Evolutionary conservation across 805 yeast genomes (phyloP), one percentile per base, ranked within the genome.

Genomic region (Sugiyamaella qingdaonensis): DNA sequence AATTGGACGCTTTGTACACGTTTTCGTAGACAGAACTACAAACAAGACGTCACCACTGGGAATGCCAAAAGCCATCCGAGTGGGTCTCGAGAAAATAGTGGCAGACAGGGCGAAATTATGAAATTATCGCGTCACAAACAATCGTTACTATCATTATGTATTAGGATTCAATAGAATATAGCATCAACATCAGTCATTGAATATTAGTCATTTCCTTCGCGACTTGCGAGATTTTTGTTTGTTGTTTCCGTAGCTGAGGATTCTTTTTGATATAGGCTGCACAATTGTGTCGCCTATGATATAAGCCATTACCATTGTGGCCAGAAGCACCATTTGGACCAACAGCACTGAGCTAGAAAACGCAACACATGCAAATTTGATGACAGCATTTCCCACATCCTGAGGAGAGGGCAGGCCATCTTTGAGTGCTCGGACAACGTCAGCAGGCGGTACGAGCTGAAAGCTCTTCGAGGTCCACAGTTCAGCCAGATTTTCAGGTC

Each of bases 1-100:
- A 8, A 56, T 63, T 10, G 68, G 67, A 24, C 35, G 56, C 13
- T 56, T 60, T 52, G 64, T 60, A 4, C 67, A 61, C 49, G 68
- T 64, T 2, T 64, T 63, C 52, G 64, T 65, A 13, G 63, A 63
- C 41, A 35, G 55, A n/a, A n/a, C 34, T 13, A 63, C 66, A 16
- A 52, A 54, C 29, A 60, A 58, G 51, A 55, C 63, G 7, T 31
- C 45, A 18, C 54, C 56, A 5, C 33, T 19, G 5, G 62, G 62
- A 8, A 61, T 61, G 54, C 51, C 59, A 9, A 47, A 31, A 10
- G 42, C 46, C 2, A 42, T 60, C 10, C 37, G 64, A 21, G 19
- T 43, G 43, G 33, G 19, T 14, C 32, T 29, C 24, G 21, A 44
- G 36, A 18, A 14, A 39, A 10, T 49, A 49, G 46, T 13, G 8